A percentile compares a stretch with the other conserved stretches of the same genome.
Conservation (phyloP, 805 yeast species). For the Schizosaccharomyces osmophilus region DNA sequence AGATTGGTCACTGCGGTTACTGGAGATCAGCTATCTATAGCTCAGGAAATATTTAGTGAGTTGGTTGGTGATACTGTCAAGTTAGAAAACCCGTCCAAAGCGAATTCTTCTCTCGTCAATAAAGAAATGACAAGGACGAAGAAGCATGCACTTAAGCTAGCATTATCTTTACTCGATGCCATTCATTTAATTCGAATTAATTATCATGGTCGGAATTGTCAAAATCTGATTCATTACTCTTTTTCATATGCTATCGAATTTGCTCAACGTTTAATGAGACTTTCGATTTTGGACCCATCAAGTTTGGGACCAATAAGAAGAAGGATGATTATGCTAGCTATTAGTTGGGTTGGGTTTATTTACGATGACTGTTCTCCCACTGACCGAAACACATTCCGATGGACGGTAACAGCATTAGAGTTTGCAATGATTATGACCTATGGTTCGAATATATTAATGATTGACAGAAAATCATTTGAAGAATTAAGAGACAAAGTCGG, state of each 20-base stretch:
- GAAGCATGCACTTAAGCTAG: conserved; percentile 39
- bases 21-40: conserved; percentile 26
- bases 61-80: conserved; percentile 25
- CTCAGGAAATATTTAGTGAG: conserved; percentile 31
- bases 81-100: conserved; percentile 8
- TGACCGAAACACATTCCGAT: conserved; percentile 70
- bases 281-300: conserved; percentile 27
- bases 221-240: conserved; percentile 49
- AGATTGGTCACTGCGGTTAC: conserved; percentile 52
- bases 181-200: conserved; percentile 26
- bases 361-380: conserved; percentile 89
- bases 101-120: conserved; percentile 51
- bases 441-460: conserved; percentile 65
- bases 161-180: conserved; percentile 38
- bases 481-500: conserved; percentile 61
- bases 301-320: conserved; percentile 44
- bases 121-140: conserved; percentile 43
- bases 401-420: conserved; percentile 91
- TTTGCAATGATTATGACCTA: conserved; percentile 86
- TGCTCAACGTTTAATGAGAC: conserved; percentile 44
- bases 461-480: conserved; percentile 53
- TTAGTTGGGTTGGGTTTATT: conserved; percentile 79
- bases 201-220: conserved; percentile 36
- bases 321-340: conserved; percentile 47
- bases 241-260: conserved; percentile 62